These are phyloP conservation scores for Asclepias syriaca DNA, from an alignment of 257 asterid species.

Conservation along the genomic window DNA sequence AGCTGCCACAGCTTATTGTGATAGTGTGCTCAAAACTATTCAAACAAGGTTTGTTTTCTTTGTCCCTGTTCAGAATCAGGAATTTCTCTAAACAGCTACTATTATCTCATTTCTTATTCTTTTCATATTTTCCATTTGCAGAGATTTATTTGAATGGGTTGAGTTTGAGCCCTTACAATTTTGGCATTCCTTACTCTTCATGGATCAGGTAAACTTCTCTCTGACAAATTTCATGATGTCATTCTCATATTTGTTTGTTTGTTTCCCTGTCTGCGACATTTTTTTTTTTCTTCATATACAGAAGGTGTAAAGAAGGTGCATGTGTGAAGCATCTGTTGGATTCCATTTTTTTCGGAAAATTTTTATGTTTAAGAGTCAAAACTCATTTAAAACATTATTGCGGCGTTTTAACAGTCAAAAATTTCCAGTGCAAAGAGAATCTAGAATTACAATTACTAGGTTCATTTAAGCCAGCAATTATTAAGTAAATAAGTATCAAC, in stretches of 20 bases:
- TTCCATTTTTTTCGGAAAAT: no score
- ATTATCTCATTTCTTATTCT: conserved; percentile 7
- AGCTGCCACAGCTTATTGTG: conserved; percentile 95
- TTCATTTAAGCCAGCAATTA: no score
- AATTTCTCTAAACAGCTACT: neutral
- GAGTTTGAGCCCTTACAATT: conserved; percentile 90
- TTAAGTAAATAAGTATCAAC: no score
- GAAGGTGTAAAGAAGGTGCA: no score
- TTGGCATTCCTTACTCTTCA: conserved; percentile 92
- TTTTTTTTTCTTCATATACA: no score
- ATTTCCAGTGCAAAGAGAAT: no score
- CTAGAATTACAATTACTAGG: no score
- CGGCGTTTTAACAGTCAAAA: no score
- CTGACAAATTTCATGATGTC: neutral
- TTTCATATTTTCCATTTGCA: conserved; percentile 19
- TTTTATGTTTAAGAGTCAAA: no score
- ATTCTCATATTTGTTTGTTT: neutral
- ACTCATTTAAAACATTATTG: no score
- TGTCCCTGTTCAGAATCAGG: neutral
- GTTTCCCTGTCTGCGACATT: neutral
- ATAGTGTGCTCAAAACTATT: conserved; percentile 71
- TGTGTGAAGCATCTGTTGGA: no score
- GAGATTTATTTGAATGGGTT: conserved; percentile 95
- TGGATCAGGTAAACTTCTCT: conserved; percentile 81
- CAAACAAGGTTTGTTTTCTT: conserved; percentile 59